These are phyloP conservation scores for Juncus inflexus DNA, from an alignment of 176 grass and related monocot genomes.

Conservation along the genomic window DNA sequence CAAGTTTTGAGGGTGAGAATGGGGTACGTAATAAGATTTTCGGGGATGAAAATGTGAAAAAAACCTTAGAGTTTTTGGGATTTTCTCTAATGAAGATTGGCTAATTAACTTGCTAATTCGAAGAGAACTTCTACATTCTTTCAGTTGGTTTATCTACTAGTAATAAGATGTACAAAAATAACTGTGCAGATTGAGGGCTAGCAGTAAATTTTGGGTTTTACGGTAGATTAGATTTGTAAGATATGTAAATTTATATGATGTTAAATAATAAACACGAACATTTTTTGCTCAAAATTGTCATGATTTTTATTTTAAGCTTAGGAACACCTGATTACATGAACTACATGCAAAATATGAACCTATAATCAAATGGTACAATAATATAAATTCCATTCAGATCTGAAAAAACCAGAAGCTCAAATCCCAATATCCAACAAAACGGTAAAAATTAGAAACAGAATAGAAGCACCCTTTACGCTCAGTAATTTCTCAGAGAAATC, in stretches of 20 bases:
- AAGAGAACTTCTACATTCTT: conserved; percentile 15
- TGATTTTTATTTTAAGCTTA: no score
- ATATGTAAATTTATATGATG: no score
- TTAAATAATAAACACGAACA: no score
- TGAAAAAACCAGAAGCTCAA: conserved; percentile 10
- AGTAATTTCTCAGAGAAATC: conserved; percentile 24
- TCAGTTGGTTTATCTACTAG: neutral
- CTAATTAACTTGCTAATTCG: conserved; percentile 6
- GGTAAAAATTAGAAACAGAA: conserved; percentile 8
- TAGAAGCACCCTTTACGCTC: conserved; percentile 10
- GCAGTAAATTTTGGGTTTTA: no score
- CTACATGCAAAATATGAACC: no score
- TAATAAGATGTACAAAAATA: neutral
- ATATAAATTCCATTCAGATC: no score
- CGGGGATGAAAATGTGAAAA: neutral
- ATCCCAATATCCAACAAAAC: conserved; percentile 11
- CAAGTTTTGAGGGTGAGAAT: neutral
- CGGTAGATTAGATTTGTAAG: no score
- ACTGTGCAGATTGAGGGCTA: no score
- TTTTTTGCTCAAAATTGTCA: no score
- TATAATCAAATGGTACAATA: no score
- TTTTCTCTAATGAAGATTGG: conserved; percentile 24
- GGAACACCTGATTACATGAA: no score
- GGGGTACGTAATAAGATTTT: neutral
- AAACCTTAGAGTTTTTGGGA: neutral